Percentiles rank a stretch among this genome's conserved stretches.
Evolutionary conservation across 495 filamentous ascomycete species (phyloP).

Genomic region (Massariosphaeria phaeospora): DNA sequence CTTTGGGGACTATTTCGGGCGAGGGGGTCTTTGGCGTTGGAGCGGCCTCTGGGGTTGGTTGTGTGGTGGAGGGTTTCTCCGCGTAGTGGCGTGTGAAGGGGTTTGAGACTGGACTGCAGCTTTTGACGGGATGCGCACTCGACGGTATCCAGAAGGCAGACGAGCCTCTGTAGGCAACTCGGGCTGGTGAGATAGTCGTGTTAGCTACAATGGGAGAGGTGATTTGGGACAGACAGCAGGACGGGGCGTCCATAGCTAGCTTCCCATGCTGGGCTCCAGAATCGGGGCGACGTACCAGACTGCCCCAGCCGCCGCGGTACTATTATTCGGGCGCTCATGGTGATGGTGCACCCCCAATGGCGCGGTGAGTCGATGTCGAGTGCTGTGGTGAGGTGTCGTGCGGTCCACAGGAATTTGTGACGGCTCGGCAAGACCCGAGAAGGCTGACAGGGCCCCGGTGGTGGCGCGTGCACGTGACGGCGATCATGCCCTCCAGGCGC

Average conservation of each 20-base stretch:
- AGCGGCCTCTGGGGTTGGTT: not conserved
- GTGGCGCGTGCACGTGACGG: slow-evolving; percentile 8
- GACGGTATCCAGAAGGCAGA: too few species aligned
- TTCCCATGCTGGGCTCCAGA: too few species aligned
- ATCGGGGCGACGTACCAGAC: slow-evolving; percentile 15
- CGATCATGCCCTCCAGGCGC: not conserved
- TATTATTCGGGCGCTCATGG: slow-evolving; percentile 29
- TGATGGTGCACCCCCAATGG: slow-evolving; percentile 19
- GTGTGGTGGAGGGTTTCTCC: too few species aligned
- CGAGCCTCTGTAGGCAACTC: too few species aligned
- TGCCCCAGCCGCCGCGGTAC: slow-evolving; percentile 20
- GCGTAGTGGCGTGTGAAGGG: not conserved
- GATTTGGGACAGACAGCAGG: too few species aligned
- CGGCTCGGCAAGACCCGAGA: slow-evolving; percentile 8
- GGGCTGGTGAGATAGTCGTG: too few species aligned
- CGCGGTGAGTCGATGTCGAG: too few species aligned
- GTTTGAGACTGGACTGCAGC: not conserved
- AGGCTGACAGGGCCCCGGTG: slow-evolving; percentile 1
- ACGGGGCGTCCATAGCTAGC: too few species aligned
- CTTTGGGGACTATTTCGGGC: too few species aligned
- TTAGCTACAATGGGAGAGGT: too few species aligned
- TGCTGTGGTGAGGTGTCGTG: not conserved
- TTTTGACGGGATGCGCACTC: too few species aligned
- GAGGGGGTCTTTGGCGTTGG: too few species aligned
- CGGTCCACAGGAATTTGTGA: slow-evolving; percentile 20